Percentiles rank a stretch among this genome's conserved stretches.
Conservation (phyloP, 306 rosid species). For the Corylus heterophylla region DNA sequence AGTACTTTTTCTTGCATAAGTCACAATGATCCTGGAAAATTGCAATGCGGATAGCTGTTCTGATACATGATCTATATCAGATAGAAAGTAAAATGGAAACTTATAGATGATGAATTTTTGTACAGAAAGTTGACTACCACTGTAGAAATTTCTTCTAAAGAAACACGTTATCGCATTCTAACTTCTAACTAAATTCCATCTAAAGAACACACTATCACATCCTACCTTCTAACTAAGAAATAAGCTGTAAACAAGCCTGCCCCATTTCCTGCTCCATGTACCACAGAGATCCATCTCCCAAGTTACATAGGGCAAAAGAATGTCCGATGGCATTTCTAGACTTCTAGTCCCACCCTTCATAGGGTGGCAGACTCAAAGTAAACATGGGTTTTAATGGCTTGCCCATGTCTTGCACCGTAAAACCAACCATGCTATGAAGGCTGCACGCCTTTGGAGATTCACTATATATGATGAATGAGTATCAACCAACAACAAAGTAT, state of each 20-base stretch:
- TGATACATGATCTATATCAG: background rate
- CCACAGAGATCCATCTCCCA: background rate
- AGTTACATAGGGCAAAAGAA: slow-evolving; percentile 2
- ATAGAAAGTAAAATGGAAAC: background rate
- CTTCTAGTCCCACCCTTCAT: background rate
- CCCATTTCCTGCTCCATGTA: background rate
- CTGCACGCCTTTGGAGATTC: background rate
- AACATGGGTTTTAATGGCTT: background rate
- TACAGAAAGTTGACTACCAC: background rate
- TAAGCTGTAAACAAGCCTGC: background rate
- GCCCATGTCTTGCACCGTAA: background rate
- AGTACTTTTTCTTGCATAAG: background rate
- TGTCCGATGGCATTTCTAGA: background rate
- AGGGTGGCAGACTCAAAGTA: background rate
- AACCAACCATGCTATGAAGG: background rate
- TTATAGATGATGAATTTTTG: background rate
- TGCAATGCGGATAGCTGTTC: background rate
- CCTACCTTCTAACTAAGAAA: background rate
- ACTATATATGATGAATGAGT: background rate
- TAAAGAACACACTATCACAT: background rate
- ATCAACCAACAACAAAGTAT: background rate
- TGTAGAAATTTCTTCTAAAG: background rate
- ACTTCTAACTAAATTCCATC: background rate
- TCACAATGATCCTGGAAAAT: background rate
- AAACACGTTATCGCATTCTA: background rate